Evolutionary conservation across 352 stramenopile genomes (phyloP).

Genomic region (Phytopythium oedochilum): DNA sequence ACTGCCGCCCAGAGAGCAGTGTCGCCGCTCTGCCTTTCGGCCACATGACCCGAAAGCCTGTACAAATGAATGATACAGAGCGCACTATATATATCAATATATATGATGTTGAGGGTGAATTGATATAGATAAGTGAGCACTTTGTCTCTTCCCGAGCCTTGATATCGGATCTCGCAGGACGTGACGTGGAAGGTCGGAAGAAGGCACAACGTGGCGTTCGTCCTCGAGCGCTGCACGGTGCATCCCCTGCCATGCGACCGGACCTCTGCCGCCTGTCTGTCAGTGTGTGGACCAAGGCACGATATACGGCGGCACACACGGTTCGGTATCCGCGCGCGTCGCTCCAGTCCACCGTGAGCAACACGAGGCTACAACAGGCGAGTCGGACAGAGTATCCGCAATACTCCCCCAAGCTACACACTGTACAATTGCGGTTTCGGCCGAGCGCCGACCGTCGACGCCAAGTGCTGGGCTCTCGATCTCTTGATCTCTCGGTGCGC

Average conservation of each 20-base stretch:
- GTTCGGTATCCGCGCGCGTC: too few species aligned
- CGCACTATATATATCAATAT: background rate
- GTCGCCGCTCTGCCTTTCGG: constrained; percentile 4
- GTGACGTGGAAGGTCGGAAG: constrained; percentile 9
- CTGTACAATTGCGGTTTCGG: too few species aligned
- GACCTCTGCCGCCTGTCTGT: background rate
- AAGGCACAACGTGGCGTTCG: constrained; percentile 3
- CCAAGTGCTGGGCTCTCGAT: background rate
- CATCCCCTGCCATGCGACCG: background rate
- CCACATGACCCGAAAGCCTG: background rate
- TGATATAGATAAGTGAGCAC: too few species aligned
- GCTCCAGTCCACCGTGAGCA: too few species aligned
- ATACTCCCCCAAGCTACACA: too few species aligned
- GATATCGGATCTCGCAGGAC: background rate
- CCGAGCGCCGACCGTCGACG: background rate
- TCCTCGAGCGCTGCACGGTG: background rate
- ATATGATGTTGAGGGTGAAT: background rate
- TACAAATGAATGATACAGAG: too few species aligned
- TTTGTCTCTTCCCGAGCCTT: too few species aligned
- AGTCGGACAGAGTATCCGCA: background rate
- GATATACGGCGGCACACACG: background rate
- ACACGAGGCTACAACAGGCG: too few species aligned
- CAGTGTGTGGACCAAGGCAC: too few species aligned
- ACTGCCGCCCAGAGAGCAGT: background rate
- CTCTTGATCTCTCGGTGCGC: background rate